Evolutionary conservation across 352 stramenopile species (phyloP).

Genomic region (Phytopythium mirpurense): DNA sequence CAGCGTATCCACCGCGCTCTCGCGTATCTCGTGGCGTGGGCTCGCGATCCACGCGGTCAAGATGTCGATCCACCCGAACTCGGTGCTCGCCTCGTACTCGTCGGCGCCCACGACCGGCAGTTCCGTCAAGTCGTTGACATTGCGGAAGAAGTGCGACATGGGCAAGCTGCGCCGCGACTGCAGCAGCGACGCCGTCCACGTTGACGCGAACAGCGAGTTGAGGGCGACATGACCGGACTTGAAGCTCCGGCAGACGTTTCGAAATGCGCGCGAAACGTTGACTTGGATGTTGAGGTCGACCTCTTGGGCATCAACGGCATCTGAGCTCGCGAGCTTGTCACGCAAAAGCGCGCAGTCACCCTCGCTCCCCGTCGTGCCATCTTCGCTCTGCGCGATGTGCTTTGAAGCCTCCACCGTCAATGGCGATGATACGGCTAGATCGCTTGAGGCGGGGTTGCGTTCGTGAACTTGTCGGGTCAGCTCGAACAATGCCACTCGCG

Average conservation of each 20-base stretch:
- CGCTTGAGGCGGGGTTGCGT: not conserved
- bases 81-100: conserved; percentile 67
- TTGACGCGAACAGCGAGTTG: conserved; percentile 31
- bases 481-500: conserved; percentile 47
- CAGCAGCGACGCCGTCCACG: conserved; percentile 32
- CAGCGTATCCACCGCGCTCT: conserved; percentile 66
- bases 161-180: conserved; percentile 55
- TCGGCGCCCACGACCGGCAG: conserved; percentile 65
- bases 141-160: conserved; percentile 63
- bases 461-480: conserved; percentile 48
- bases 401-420: not conserved
- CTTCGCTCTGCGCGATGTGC: not conserved
- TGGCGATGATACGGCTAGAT: not conserved
- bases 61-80: conserved; percentile 83
- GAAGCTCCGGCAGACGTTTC: conserved; percentile 62
- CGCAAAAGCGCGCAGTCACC: not conserved
- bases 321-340: not conserved
- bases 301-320: not conserved
- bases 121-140: conserved; percentile 51
- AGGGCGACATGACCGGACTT: conserved; percentile 40
- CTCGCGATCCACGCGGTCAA: conserved; percentile 69
- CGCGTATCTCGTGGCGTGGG: conserved; percentile 38
- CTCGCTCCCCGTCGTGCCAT: not conserved
- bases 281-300: conserved; percentile 15
- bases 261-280: conserved; percentile 39